A percentile compares a stretch with the other conserved stretches of the same genome.
Conservation (phyloP, 306 rosid species). For the Vigna nakashimae region DNA sequence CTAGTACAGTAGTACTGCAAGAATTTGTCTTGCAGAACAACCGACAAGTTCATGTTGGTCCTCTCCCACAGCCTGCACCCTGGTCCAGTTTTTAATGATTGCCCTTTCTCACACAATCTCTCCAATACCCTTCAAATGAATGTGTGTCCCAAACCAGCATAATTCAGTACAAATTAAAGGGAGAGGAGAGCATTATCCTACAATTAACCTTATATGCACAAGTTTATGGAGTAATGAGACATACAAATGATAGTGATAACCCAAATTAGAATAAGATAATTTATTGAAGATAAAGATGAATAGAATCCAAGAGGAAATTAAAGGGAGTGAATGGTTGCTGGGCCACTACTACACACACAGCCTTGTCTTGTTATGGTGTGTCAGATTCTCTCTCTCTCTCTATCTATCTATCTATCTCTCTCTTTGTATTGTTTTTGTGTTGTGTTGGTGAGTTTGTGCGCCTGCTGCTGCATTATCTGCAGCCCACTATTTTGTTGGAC, state of each 20-base stretch:
- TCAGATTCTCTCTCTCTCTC: constrained; percentile 57
- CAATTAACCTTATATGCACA: constrained; percentile 15
- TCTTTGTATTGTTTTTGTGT: background rate
- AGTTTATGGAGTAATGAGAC: background rate
- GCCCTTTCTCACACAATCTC: constrained; percentile 50
- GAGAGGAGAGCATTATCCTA: constrained; percentile 38
- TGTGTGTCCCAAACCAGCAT: constrained; percentile 44
- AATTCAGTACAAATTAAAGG: background rate
- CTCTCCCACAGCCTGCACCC: constrained; percentile 68
- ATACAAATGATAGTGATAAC: constrained; percentile 5
- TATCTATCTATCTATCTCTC: no score
- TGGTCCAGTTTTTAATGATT: constrained; percentile 79
- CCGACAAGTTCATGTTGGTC: constrained; percentile 89
- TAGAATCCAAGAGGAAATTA: constrained; percentile 42
- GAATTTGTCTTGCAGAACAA: constrained; percentile 58
- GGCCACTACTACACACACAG: constrained; percentile 49
- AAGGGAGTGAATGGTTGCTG: constrained; percentile 66
- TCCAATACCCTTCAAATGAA: constrained; percentile 41
- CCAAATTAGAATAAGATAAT: constrained; percentile 9
- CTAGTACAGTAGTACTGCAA: constrained; percentile 25
- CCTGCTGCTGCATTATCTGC: constrained; percentile 57
- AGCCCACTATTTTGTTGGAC: constrained; percentile 44
- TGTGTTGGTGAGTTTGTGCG: constrained; percentile 50
- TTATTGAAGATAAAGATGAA: background rate
- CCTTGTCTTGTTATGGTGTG: constrained; percentile 54